Percentiles rank a stretch among this genome's conserved stretches.
phyloP scores from a whole-genome alignment of 2,329 filamentous ascomycete genomes.

The Macrophomina phaseolina region DNA sequence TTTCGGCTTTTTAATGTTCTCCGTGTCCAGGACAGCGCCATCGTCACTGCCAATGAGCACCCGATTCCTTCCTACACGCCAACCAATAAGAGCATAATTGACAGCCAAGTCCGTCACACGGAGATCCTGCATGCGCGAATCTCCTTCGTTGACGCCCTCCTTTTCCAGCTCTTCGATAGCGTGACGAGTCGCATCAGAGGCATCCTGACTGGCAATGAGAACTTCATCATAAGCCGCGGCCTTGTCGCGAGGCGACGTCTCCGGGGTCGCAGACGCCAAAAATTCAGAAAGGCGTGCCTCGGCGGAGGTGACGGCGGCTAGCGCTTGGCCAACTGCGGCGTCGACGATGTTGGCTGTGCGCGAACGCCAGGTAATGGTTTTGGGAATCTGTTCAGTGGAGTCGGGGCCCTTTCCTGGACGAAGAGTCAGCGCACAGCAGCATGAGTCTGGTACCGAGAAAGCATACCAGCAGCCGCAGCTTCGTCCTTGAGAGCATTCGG shows the following conservation, averaged over 20 bases:
- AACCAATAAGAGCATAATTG: conserved; percentile 92
- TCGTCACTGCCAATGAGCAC: conserved; percentile 85
- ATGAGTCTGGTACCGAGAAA: not conserved
- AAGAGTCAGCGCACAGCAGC: not conserved
- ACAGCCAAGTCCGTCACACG: conserved; percentile 92
- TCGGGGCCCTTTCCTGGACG: conserved; percentile 39
- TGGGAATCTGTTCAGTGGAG: conserved; percentile 61
- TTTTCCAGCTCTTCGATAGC: conserved; percentile 87
- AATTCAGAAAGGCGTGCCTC: conserved; percentile 58
- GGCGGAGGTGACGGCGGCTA: conserved; percentile 69
- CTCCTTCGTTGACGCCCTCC: conserved; percentile 83
- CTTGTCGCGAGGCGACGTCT: conserved; percentile 65
- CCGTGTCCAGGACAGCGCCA: conserved; percentile 66
- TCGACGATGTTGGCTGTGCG: conserved; percentile 89
- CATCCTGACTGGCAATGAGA: conserved; percentile 88
- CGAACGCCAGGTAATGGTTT: conserved; percentile 83
- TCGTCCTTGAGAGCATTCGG: conserved; percentile 54
- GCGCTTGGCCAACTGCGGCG: conserved; percentile 84
- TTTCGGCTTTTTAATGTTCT: conserved; percentile 59
- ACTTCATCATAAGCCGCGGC: conserved; percentile 91
- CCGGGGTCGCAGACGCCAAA: conserved; percentile 49
- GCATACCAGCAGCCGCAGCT: conserved; percentile 55
- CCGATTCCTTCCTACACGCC: conserved; percentile 91
- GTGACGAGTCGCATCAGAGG: conserved; percentile 89
- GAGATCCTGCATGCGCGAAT: conserved; percentile 86